Evolutionary conservation across 2,329 filamentous ascomycete genomes (phyloP).

Genomic region (Claviceps digitariae): DNA sequence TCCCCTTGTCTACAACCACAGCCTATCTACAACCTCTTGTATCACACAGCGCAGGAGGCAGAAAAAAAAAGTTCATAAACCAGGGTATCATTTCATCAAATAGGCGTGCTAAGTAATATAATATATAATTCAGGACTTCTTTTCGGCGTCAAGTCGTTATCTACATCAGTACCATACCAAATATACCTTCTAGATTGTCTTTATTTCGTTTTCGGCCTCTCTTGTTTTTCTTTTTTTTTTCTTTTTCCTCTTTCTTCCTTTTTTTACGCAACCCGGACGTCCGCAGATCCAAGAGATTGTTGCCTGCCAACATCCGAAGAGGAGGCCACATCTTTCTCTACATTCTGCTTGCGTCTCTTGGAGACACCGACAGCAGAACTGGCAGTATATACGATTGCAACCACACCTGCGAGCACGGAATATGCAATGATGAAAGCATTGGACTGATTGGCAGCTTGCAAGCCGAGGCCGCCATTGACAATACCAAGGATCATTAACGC

Average conservation of each 20-base stretch:
- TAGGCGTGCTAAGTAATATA: background rate
- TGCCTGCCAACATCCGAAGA: background rate
- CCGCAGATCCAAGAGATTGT: background rate
- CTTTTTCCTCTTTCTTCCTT: background rate
- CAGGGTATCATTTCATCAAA: too few relatives aligned
- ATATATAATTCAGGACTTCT: background rate
- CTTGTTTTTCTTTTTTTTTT: background rate
- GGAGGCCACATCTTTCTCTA: background rate
- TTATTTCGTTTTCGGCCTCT: background rate
- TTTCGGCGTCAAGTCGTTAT: background rate
- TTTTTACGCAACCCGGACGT: background rate
- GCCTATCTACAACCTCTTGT: too few relatives aligned
- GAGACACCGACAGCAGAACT: background rate
- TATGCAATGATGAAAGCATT: constrained; percentile 37
- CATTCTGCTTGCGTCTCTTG: background rate
- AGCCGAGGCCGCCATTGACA: constrained; percentile 49
- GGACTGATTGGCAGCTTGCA: constrained; percentile 33
- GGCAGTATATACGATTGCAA: constrained; percentile 30
- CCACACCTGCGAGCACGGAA: constrained; percentile 37
- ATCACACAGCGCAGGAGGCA: too few relatives aligned
- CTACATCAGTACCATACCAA: background rate
- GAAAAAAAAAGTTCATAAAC: too few relatives aligned
- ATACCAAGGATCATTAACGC: constrained; percentile 43
- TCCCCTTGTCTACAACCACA: too few relatives aligned
- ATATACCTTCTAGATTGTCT: background rate